A percentile compares a stretch with the other conserved stretches of the same genome.
Evolutionary conservation across 371 early-diverging fungal species (phyloP).

Genomic region (Circinella umbellata): DNA sequence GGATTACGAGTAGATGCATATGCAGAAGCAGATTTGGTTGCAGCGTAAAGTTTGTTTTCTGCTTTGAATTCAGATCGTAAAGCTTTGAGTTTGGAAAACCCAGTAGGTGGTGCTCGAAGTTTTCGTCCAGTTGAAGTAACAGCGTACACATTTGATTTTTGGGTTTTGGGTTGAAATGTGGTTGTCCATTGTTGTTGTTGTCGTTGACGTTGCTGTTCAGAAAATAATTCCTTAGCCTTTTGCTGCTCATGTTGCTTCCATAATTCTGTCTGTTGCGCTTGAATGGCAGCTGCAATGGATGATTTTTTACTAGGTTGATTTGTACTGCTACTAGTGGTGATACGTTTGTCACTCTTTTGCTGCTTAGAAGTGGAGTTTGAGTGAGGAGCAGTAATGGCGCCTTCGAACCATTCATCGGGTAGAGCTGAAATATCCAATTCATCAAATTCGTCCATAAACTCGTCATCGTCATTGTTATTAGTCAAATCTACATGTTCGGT

Average conservation of each 20-base stretch:
- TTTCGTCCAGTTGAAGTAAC: slow-evolving; percentile 49
- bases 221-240: background rate
- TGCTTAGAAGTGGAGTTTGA: background rate
- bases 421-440: slow-evolving; percentile 45
- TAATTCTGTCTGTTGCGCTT: background rate
- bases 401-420: slow-evolving; percentile 46
- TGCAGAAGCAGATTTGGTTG: slow-evolving; percentile 49
- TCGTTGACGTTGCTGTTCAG: slow-evolving; percentile 1
- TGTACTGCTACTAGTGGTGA: background rate
- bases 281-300: slow-evolving; percentile 10
- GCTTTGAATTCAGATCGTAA: slow-evolving; percentile 41
- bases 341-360: background rate
- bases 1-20: background rate
- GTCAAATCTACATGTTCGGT: background rate
- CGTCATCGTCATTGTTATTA: slow-evolving; percentile 12
- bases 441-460: slow-evolving; percentile 27
- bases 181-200: slow-evolving; percentile 9
- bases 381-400: background rate
- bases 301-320: background rate
- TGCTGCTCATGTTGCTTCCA: background rate
- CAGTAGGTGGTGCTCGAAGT: slow-evolving; percentile 45
- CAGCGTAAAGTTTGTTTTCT: slow-evolving; percentile 36
- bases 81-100: slow-evolving; percentile 42
- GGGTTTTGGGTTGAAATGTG: slow-evolving; percentile 6
- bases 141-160: slow-evolving; percentile 35